Conservation (phyloP, 2,329 filamentous ascomycete species). For the Colletotrichum magnum region DNA sequence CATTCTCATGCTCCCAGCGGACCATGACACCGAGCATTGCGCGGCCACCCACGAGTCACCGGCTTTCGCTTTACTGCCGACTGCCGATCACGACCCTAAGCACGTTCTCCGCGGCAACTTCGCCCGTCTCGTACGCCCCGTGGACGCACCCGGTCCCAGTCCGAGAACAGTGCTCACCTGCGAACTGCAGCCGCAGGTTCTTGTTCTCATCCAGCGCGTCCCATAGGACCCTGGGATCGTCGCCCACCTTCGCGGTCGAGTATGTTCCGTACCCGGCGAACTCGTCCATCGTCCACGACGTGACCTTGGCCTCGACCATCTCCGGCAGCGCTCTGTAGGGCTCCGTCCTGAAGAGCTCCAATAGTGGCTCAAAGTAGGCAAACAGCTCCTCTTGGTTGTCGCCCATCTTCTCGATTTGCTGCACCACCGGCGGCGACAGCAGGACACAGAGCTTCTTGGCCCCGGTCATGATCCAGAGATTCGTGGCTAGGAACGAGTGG, state of each 20-base stretch:
- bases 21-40: background rate
- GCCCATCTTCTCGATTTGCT: conserved; percentile 2
- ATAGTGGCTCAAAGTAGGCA: conserved; percentile 10
- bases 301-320: background rate
- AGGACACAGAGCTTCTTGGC: conserved; percentile 5
- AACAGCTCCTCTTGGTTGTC: background rate
- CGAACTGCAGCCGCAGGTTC: background rate
- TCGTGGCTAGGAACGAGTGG: conserved; percentile 5
- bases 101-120: conserved; percentile 12
- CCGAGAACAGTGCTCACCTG: conserved; percentile 14
- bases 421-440: conserved; percentile 6
- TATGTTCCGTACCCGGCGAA: conserved; percentile 4
- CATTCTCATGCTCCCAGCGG: background rate
- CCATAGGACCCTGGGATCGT: background rate
- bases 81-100: background rate
- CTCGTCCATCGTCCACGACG: conserved; percentile 16
- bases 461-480: conserved; percentile 19
- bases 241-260: conserved; percentile 6
- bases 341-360: conserved; percentile 10
- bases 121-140: conserved; percentile 13
- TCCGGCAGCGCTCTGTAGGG: background rate
- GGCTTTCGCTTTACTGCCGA: background rate
- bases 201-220: conserved; percentile 8
- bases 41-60: background rate
- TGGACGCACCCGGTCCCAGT: background rate